A percentile compares a stretch with the other conserved stretches of the same genome.
Evolutionary conservation across 2,329 filamentous ascomycete genomes (phyloP).

Genomic region (Ophiostoma perfectum): DNA sequence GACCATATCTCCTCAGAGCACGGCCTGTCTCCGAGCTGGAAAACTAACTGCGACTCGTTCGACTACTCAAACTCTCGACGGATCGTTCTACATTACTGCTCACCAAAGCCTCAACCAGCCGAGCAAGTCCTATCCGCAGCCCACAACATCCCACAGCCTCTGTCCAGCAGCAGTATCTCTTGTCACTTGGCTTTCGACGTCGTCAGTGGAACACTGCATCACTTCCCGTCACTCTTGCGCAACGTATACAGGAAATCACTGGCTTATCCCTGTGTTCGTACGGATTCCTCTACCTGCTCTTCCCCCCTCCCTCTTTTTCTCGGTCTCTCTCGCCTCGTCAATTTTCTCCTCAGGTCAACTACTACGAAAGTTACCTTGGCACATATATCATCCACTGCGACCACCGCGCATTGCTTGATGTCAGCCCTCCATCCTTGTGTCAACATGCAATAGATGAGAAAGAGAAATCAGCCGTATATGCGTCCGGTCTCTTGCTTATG

Average conservation of each 20-base stretch:
- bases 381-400: constrained; percentile 14
- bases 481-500: neutral
- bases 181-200: constrained; percentile 7
- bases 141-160: constrained; percentile 8
- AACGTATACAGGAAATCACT: constrained; percentile 13
- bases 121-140: constrained; percentile 2
- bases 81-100: neutral
- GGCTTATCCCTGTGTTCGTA: neutral
- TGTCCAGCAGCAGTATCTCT: constrained; percentile 12
- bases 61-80: neutral
- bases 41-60: neutral
- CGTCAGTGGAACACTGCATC: constrained; percentile 17
- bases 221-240: constrained; percentile 17
- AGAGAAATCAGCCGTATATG: neutral
- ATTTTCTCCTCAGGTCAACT: neutral
- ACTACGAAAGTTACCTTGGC: constrained; percentile 4
- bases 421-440: neutral
- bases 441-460: constrained; percentile 17
- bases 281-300: neutral
- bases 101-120: constrained; percentile 2
- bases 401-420: constrained; percentile 17
- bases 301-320: neutral
- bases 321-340: neutral
- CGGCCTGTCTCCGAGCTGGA: too few relatives aligned
- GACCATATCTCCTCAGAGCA: too few relatives aligned